Evolutionary conservation across 78 protist species (phyloP).

Genomic region (Dictyostelium purpureum): DNA sequence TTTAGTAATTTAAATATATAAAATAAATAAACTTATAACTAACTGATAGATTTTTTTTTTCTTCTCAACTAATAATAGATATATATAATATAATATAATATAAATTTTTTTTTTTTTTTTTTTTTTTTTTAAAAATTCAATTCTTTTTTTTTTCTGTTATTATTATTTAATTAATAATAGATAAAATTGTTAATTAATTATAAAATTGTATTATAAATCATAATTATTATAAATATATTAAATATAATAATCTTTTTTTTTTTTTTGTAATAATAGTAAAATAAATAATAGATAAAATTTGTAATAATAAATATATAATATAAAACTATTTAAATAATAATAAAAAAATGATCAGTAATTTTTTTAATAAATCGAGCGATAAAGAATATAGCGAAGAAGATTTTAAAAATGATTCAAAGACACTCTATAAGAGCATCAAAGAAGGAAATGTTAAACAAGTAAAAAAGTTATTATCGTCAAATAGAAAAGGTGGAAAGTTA

Average conservation of each 20-base stretch:
- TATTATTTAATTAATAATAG: too few species aligned
- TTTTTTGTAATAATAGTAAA: too few species aligned
- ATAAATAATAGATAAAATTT: not conserved
- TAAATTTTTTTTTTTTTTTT: too few species aligned
- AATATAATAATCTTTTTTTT: not conserved
- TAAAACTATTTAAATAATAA: not conserved
- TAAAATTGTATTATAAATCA: not conserved
- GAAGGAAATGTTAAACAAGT: conserved; percentile 50
- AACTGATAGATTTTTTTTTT: too few species aligned
- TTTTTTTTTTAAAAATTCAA: too few species aligned
- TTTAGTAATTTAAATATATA: too few species aligned
- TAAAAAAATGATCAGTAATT: conserved; percentile 1
- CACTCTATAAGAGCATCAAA: conserved; percentile 16
- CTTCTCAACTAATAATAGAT: too few species aligned
- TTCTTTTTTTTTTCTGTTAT: too few species aligned
- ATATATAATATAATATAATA: too few species aligned
- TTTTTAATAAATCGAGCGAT: not conserved
- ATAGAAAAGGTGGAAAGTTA: not conserved
- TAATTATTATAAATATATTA: not conserved
- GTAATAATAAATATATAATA: not conserved
- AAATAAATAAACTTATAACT: too few species aligned
- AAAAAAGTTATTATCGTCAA: conserved; percentile 10
- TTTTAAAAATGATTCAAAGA: conserved; percentile 15
- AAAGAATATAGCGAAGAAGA: conserved; percentile 59
- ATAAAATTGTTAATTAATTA: too few species aligned